phyloP scores from a whole-genome alignment of 495 filamentous ascomycete species.

The Elasticomyces elasticus region DNA sequence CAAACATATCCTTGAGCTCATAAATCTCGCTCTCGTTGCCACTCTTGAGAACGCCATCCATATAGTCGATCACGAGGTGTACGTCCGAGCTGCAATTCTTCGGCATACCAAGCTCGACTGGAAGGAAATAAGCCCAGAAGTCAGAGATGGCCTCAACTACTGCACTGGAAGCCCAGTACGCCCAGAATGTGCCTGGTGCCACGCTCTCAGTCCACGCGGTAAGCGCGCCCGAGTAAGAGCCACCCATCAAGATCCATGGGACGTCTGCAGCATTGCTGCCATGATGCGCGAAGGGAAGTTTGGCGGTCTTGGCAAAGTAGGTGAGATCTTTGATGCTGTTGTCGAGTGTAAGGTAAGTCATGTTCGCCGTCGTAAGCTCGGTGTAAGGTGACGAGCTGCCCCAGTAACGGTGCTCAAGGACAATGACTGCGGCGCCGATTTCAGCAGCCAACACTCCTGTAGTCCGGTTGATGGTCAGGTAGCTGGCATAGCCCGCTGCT shows the following conservation, averaged over 20 bases:
- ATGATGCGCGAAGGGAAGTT: slow-evolving; percentile 47
- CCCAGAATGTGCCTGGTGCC: slow-evolving; percentile 57
- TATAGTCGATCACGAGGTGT: slow-evolving; percentile 43
- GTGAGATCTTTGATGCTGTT: slow-evolving; percentile 52
- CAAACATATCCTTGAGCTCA: slow-evolving; percentile 49
- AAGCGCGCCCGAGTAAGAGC: slow-evolving; percentile 56
- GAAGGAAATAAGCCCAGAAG: slow-evolving; percentile 58
- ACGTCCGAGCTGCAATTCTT: slow-evolving; percentile 55
- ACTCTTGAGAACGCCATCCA: slow-evolving; percentile 40
- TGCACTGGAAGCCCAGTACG: slow-evolving; percentile 53
- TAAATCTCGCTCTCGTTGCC: slow-evolving; percentile 39
- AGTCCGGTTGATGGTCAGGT: slow-evolving; percentile 41
- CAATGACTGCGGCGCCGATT: slow-evolving; percentile 46
- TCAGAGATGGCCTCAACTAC: slow-evolving; percentile 53
- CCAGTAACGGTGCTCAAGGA: slow-evolving; percentile 56
- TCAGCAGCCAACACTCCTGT: slow-evolving; percentile 44
- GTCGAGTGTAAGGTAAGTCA: slow-evolving; percentile 53
- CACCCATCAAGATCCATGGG: slow-evolving; percentile 56
- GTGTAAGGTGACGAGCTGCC: slow-evolving; percentile 51
- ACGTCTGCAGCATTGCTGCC: slow-evolving; percentile 45
- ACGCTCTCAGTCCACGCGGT: slow-evolving; percentile 51
- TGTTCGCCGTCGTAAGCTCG: slow-evolving; percentile 43
- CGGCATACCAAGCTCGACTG: slow-evolving; percentile 52
- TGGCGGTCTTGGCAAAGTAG: slow-evolving; percentile 51
- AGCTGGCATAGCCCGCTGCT: slow-evolving; percentile 42